phyloP scores from a whole-genome alignment of 2,329 filamentous ascomycete species.

The Sarocladium kiliense region DNA sequence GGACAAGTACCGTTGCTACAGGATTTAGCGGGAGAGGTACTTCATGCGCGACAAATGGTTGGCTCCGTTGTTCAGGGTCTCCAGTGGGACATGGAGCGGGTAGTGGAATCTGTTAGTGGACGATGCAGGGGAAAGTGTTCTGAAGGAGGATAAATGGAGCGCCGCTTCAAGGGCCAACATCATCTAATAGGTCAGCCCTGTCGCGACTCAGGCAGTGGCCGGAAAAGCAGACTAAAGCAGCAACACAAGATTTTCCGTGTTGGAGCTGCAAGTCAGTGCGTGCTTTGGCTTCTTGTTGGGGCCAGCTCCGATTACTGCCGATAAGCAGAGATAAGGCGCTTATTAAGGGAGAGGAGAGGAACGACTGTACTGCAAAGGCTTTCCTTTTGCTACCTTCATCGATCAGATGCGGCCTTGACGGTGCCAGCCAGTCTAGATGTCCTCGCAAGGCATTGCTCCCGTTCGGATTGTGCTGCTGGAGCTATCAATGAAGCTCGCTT shows the following conservation, averaged over 20 bases:
- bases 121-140: neutral
- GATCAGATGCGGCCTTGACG: no score
- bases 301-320: conserved; percentile 1
- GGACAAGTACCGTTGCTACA: no score
- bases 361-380: no score
- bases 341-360: no score
- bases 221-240: neutral
- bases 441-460: no score
- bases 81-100: neutral
- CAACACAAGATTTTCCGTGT: neutral
- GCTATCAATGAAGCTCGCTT: no score
- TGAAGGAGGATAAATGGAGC: neutral
- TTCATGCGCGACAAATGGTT: neutral
- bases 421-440: no score
- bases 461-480: no score
- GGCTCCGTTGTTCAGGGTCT: neutral
- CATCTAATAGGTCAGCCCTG: no score
- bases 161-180: neutral
- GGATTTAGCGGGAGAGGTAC: neutral
- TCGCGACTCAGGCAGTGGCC: no score
- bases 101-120: conserved; percentile 4
- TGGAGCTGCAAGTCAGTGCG: neutral
- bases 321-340: neutral
- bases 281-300: conserved; percentile 3
- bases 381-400: no score